Conservation (phyloP, 257 asterid species). For the Catharanthus roseus region DNA sequence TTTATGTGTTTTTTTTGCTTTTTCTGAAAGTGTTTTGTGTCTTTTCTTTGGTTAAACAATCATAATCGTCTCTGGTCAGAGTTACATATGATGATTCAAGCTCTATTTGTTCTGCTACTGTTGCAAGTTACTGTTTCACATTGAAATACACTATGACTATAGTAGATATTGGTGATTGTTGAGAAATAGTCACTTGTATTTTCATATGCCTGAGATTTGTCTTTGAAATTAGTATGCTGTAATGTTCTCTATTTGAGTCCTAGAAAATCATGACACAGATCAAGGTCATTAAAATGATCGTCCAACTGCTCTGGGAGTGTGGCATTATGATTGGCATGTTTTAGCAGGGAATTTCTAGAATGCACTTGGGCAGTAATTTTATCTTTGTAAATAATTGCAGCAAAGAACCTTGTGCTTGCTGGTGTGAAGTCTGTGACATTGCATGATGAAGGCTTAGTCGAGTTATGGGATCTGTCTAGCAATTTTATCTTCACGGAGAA, state of each 20-base stretch:
- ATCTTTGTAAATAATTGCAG: slow-evolving; percentile 42
- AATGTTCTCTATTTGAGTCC: background rate
- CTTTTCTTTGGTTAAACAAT: background rate
- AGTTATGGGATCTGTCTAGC: slow-evolving; percentile 88
- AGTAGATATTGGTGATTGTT: background rate
- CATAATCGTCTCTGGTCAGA: background rate
- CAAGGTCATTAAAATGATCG: background rate
- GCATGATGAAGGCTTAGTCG: slow-evolving; percentile 81
- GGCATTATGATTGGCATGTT: background rate
- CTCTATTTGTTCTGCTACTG: background rate
- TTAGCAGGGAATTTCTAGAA: background rate
- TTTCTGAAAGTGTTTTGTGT: background rate
- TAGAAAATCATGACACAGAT: background rate
- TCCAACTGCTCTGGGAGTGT: background rate
- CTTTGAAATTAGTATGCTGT: too few relatives aligned
- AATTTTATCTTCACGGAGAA: slow-evolving; percentile 77
- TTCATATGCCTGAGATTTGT: background rate
- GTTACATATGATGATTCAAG: background rate
- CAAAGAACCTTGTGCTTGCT: slow-evolving; percentile 87
- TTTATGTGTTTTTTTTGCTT: too few relatives aligned
- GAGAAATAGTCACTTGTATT: background rate
- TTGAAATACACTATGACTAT: background rate
- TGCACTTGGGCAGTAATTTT: background rate
- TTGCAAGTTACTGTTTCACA: background rate
- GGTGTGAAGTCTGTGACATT: slow-evolving; percentile 93